Conservation (phyloP, 2,329 filamentous ascomycete genomes). For the Fusarium vanettenii region DNA sequence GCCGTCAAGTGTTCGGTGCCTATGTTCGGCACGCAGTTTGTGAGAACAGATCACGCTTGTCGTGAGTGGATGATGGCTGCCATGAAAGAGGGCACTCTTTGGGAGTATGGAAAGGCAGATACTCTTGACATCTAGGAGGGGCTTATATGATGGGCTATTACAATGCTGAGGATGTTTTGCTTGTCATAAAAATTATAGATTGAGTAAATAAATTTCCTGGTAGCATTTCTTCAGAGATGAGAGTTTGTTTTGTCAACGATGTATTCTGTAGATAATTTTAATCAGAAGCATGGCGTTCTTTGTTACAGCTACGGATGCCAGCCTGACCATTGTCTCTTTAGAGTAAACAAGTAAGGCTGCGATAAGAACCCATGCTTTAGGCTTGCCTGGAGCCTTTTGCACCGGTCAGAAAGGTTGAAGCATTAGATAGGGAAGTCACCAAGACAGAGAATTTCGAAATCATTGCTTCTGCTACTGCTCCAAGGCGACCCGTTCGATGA, state of each 20-base stretch:
- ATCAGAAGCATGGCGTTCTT: too few relatives aligned
- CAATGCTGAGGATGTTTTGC: too few relatives aligned
- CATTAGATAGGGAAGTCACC: neutral
- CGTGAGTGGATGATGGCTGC: slow-evolving; percentile 28
- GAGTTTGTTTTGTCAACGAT: neutral
- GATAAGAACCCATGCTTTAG: neutral
- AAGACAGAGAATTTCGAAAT: neutral
- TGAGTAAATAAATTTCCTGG: neutral
- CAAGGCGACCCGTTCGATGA: neutral
- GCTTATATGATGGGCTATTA: too few relatives aligned
- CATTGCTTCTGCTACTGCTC: neutral
- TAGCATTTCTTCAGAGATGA: neutral
- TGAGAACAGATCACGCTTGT: slow-evolving; percentile 23
- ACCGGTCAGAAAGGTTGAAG: neutral
- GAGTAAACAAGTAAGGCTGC: neutral
- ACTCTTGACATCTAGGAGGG: neutral
- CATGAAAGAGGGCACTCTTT: slow-evolving; percentile 13
- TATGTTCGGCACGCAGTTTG: neutral
- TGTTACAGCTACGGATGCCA: neutral
- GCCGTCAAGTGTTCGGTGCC: slow-evolving; percentile 16
- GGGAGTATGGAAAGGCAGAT: neutral
- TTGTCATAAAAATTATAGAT: too few relatives aligned
- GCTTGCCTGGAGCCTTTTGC: neutral
- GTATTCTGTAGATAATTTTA: too few relatives aligned
- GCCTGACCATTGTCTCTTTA: too few relatives aligned